Base-by-base conservation (phyloP, 2,329 filamentous ascomycete species). In the Diplocarpon mali region DNA sequence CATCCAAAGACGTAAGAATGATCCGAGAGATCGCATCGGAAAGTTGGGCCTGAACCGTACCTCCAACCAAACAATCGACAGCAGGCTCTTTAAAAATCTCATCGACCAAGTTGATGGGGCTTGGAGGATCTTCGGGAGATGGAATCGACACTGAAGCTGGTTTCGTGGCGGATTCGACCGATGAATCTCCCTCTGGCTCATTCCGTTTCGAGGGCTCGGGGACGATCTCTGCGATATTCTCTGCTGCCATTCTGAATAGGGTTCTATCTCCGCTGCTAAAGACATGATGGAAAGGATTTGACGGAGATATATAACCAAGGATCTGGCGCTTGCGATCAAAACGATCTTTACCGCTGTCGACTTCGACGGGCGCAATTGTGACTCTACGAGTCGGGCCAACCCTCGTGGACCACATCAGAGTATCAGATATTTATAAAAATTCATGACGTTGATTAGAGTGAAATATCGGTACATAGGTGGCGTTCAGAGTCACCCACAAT, bases 341-440 rank as follows among this genome's bases (percentile, higher is more conserved):
- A 15, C 9, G 20, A 6, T 11, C 13, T 29, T 38, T 27, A 39
- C 39, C 44, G 42, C 39, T 30, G 35, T 31, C 35, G 29, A 29
- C 39, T n/a, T 42, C 32, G 13, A 41, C 24, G n/a, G 24, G 46
- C 28, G 49, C 28, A 45, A 30, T 40, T 42, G 35, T 52, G 46
- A 52, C 44, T 52, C 46, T 32, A 49, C 17, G 31, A 24, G 7
- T 3, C 7, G 20, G 20, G 20, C 39, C 32, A 35, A 39, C 38
- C 35, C 28, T 30, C 30, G 29, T 40, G 40, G 37, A 17, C 28
- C 12, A 44, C 35, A 11, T 14, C 38, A 42, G 13, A 34, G n/a
- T 27, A 24, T 8, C 13, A 38, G 15, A 41, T 20, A 32, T 28
- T 41, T 17, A 38, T 17, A 35, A 29, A 20, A 13, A 3, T 32